These are phyloP conservation scores for Lentinula sp. DNA, from an alignment of 768 basidiomycete genomes.

Conservation along the genomic window DNA sequence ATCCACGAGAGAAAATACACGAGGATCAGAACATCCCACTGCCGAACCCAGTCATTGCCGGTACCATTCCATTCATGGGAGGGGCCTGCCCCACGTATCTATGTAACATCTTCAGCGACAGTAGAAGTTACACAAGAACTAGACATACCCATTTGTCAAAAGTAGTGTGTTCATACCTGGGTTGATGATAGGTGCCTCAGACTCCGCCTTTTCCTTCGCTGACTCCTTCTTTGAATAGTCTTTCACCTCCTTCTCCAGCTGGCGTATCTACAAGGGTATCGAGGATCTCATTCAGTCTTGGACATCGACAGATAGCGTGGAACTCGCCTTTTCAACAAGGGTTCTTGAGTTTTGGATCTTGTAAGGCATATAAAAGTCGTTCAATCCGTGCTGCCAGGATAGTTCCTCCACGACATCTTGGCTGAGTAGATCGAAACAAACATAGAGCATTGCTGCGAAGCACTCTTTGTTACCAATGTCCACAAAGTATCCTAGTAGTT, in stretches of 20 bases:
- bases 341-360: conserved; percentile 83
- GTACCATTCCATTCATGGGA: conserved; percentile 65
- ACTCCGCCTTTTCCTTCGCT: conserved; percentile 86
- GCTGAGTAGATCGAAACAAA: conserved; percentile 94
- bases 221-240: conserved; percentile 83
- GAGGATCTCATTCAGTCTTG: neutral
- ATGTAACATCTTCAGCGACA: conserved; percentile 2
- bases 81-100: conserved; percentile 65
- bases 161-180: conserved; percentile 61
- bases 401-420: conserved; percentile 91
- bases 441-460: conserved; percentile 84
- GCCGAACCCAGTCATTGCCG: conserved; percentile 68
- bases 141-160: conserved; percentile 73
- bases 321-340: conserved; percentile 63
- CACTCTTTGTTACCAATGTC: conserved; percentile 99
- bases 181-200: conserved; percentile 84
- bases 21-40: conserved; percentile 17
- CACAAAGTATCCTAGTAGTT: conserved; percentile 92
- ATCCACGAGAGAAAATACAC: conserved; percentile 8
- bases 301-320: neutral
- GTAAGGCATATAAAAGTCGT: conserved; percentile 98
- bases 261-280: conserved; percentile 45
- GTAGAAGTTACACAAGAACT: conserved; percentile 8
- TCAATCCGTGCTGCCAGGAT: conserved; percentile 93
- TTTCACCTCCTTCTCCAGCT: conserved; percentile 84